Base-by-base conservation (phyloP, 495 filamentous ascomycete species). In the Xanthoparmelia taractica region DNA sequence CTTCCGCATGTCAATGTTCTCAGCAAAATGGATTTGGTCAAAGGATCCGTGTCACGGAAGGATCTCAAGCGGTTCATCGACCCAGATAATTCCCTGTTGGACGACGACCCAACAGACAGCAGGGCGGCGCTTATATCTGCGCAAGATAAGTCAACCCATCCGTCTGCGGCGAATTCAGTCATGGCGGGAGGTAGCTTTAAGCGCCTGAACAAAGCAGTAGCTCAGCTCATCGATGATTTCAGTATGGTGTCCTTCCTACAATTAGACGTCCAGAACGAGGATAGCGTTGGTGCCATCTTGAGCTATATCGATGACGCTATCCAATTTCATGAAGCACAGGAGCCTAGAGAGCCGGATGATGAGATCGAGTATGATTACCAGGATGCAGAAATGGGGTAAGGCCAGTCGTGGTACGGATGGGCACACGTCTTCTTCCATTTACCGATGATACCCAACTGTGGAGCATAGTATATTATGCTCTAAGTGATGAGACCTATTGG, bases 261-360 rank as follows among this genome's bases (percentile, higher is more conserved):
- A 77, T 76, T 98, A 40, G 89, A 97, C 71, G 90, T 84, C 56
- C 89, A 92, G 68, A 87, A 96, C 67, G 94, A 97, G 74, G 94
- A 98, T 66, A 97, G 93, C 71, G 89, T 98, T 12, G 85, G 83
- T 6, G 85, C 86, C 11, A 85, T 97, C n/a, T 73, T 98, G 65
- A 97, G 93, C 78, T 92, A 97, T 70, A 96, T 98, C 67, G 94
- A 98, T 65, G 92, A 98, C 78, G 87, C 88, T 8, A 92, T 96
- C 65, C 95, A 97, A 66, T 98, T 84, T 74, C 91, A 96, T 70
- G 94, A 98, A 68, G 92, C 94, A 17, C 94, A 97, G 71, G 94
- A 98, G 71, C 94, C 94, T 1, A 84, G 81, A 69, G 95, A 96
- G 72, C 84, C 93, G 27, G 82, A 83, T 25, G 92, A 96, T 60